A percentile compares a stretch with the other conserved stretches of the same genome.
Evolutionary conservation across 2,329 filamentous ascomycete genomes (phyloP).

Genomic region (Diaporthe sp.): DNA sequence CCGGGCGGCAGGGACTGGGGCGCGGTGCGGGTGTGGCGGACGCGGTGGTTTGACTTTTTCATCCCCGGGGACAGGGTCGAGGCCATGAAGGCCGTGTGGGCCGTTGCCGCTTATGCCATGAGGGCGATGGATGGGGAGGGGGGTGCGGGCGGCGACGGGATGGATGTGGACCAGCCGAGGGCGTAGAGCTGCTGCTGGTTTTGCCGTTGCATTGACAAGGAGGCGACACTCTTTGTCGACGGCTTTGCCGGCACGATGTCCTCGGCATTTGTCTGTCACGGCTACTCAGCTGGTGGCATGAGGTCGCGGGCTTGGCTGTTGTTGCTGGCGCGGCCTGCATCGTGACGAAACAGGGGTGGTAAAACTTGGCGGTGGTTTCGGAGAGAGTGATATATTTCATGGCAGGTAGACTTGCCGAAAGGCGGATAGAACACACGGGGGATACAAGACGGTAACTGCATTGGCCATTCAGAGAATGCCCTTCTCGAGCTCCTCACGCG

Average conservation of each 20-base stretch:
- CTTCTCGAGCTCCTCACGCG: not conserved
- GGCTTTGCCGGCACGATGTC: not conserved
- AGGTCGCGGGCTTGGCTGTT: not conserved
- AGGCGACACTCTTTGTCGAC: not conserved
- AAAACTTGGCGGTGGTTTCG: conserved; percentile 15
- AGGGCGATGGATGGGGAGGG: conserved; percentile 52
- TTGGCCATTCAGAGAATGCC: not conserved
- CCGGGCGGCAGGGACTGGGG: conserved; percentile 59
- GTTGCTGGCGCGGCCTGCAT: not conserved
- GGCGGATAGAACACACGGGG: conserved; percentile 5
- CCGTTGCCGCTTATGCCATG: conserved; percentile 72
- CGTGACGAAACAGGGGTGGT: not conserved
- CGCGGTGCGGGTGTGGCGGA: conserved; percentile 67
- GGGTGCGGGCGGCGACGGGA: conserved; percentile 40
- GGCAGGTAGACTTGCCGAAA: conserved; percentile 20
- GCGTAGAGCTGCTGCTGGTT: not conserved
- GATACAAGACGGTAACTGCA: conserved; percentile 4
- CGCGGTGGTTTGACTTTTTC: conserved; percentile 73
- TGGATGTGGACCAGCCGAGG: conserved; percentile 44
- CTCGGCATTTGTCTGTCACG: not conserved
- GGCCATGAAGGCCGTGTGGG: conserved; percentile 70
- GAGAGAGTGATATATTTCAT: conserved; percentile 5
- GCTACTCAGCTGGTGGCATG: not conserved
- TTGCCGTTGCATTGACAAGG: conserved; percentile 11
- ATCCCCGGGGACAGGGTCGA: conserved; percentile 64